These are phyloP conservation scores for Candida maesae DNA, from an alignment of 805 yeast genomes.

Conservation along the genomic window DNA sequence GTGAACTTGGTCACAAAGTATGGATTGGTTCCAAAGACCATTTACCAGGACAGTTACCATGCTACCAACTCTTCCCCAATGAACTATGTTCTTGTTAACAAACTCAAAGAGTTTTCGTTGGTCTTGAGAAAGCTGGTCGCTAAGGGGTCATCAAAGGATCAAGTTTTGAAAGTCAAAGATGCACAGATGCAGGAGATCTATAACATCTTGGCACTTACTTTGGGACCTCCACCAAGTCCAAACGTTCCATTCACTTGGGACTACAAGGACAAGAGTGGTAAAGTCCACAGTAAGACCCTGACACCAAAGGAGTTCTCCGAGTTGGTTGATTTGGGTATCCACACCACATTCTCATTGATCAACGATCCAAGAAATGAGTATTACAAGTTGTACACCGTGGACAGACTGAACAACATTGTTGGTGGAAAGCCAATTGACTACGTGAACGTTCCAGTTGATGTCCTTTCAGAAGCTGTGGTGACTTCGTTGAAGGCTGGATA, in stretches of 20 bases:
- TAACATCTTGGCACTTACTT: constrained; percentile 55
- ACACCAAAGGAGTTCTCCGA: constrained; percentile 65
- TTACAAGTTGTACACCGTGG: constrained; percentile 61
- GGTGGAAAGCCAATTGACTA: constrained; percentile 68
- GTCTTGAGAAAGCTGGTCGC: constrained; percentile 49
- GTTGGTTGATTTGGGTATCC: constrained; percentile 47
- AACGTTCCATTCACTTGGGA: constrained; percentile 69
- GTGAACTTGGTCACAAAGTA: constrained; percentile 70
- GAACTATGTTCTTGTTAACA: constrained; percentile 59
- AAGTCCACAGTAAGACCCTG: constrained; percentile 40
- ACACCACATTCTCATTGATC: constrained; percentile 58
- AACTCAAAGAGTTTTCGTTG: constrained; percentile 72
- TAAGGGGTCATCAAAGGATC: constrained; percentile 36
- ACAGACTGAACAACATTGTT: constrained; percentile 65
- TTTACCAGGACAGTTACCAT: constrained; percentile 61
- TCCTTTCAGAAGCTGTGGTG: constrained; percentile 56
- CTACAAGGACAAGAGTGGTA: constrained; percentile 60
- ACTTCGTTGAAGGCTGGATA: constrained; percentile 63
- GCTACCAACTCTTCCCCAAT: constrained; percentile 49
- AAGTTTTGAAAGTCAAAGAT: constrained; percentile 33
- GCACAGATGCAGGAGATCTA: constrained; percentile 57
- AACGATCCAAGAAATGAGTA: constrained; percentile 77
- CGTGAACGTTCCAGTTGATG: constrained; percentile 57
- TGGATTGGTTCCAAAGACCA: constrained; percentile 72
- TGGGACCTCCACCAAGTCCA: constrained; percentile 78